Conservation (phyloP, 352 stramenopile species). For the Globisporangium yorkense region DNA sequence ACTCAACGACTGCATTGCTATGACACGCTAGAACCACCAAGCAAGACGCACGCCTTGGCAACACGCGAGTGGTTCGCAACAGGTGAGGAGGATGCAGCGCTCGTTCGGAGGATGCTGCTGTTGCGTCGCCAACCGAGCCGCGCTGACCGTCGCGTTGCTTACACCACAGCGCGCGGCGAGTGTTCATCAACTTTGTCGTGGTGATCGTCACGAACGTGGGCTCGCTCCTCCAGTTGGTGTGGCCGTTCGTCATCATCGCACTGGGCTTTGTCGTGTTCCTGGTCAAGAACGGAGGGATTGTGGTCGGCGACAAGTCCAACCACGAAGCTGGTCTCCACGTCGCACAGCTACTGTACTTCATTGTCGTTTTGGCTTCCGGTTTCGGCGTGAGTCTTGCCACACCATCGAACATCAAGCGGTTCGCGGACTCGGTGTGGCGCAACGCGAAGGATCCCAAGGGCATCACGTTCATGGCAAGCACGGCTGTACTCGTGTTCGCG, state of each 20-base stretch:
- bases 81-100: conserved; percentile 16
- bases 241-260: conserved; percentile 64
- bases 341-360: conserved; percentile 76
- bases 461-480: conserved; percentile 22
- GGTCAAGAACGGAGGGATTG: conserved; percentile 69
- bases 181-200: conserved; percentile 59
- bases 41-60: conserved; percentile 18
- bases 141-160: not conserved
- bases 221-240: conserved; percentile 51
- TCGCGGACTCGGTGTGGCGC: conserved; percentile 28
- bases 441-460: conserved; percentile 27
- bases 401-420: conserved; percentile 25
- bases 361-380: conserved; percentile 45
- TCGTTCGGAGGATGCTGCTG: not conserved
- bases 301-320: conserved; percentile 83
- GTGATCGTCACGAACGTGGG: conserved; percentile 45
- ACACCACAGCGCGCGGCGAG: conserved; percentile 22
- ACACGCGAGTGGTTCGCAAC: conserved; percentile 19
- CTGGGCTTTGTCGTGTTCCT: conserved; percentile 54
- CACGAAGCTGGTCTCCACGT: conserved; percentile 71
- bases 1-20: not conserved
- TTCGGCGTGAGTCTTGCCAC: conserved; percentile 49
- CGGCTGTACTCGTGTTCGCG: conserved; percentile 18
- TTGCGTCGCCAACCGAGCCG: not conserved
- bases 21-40: conserved; percentile 24